These are phyloP conservation scores for Huntiella savannae DNA, from an alignment of 2,329 filamentous ascomycete species.

Conservation along the genomic window DNA sequence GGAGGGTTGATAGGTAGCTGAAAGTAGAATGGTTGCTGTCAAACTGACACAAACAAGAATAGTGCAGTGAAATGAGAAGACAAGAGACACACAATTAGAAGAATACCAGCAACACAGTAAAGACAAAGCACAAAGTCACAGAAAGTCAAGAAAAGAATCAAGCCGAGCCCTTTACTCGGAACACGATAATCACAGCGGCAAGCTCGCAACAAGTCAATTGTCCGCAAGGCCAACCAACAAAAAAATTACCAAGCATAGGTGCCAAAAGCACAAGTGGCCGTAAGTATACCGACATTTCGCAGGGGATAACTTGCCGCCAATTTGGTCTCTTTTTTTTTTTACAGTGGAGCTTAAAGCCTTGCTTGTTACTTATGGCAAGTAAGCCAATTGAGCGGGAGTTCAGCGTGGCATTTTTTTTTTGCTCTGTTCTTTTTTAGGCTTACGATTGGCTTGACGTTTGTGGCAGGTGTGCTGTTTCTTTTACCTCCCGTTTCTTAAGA, in stretches of 20 bases:
- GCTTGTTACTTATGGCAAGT: not conserved
- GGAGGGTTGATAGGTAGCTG: too few relatives aligned
- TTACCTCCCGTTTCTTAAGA: too few relatives aligned
- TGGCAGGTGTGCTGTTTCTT: too few relatives aligned
- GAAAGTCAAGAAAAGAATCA: not conserved
- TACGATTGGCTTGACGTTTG: too few relatives aligned
- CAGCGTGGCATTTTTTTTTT: too few relatives aligned
- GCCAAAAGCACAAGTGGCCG: not conserved
- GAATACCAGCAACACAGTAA: not conserved
- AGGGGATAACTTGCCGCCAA: not conserved
- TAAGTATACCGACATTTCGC: not conserved
- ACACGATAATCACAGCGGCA: not conserved
- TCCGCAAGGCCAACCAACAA: too few relatives aligned
- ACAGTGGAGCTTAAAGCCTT: conserved; percentile 3
- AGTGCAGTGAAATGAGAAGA: too few relatives aligned
- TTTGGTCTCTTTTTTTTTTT: not conserved
- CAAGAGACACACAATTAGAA: not conserved
- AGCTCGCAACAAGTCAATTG: not conserved
- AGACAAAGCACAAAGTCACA: not conserved
- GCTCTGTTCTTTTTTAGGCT: too few relatives aligned
- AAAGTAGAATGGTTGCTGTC: too few relatives aligned
- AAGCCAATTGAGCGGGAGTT: not conserved
- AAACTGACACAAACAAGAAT: too few relatives aligned
- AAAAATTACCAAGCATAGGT: too few relatives aligned
- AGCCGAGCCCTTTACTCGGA: too few relatives aligned